Conservation (phyloP, 306 rosid species). For the Aeschynomene evenia region DNA sequence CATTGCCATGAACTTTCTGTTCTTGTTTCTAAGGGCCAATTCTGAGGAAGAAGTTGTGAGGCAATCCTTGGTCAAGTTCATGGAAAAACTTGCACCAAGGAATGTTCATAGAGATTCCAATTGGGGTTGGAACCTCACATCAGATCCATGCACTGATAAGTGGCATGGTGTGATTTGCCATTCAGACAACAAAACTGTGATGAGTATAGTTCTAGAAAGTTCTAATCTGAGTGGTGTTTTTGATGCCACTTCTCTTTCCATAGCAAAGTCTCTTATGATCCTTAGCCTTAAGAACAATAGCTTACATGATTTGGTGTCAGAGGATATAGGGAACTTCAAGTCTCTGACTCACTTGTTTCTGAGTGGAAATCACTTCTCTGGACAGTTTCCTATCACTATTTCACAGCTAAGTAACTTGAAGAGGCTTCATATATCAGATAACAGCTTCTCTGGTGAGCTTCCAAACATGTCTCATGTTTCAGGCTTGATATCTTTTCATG, state of each 20-base stretch:
- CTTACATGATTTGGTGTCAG: slow-evolving; percentile 40
- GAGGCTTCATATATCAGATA: slow-evolving; percentile 42
- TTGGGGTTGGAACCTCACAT: slow-evolving; percentile 60
- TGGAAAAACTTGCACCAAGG: slow-evolving; percentile 55
- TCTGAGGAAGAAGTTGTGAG: slow-evolving; percentile 48
- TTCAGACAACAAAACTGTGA: slow-evolving; percentile 23
- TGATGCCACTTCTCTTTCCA: slow-evolving; percentile 47
- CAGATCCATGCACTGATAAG: slow-evolving; percentile 56
- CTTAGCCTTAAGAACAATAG: slow-evolving; percentile 43
- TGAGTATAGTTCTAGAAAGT: slow-evolving; percentile 39
- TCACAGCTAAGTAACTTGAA: slow-evolving; percentile 38
- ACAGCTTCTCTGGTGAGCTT: slow-evolving; percentile 50
- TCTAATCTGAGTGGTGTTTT: slow-evolving; percentile 38
- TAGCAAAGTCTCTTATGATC: slow-evolving; percentile 20
- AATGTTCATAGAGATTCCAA: slow-evolving; percentile 19
- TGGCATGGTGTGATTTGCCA: slow-evolving; percentile 57
- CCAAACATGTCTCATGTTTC: slow-evolving; percentile 48
- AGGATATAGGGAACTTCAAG: slow-evolving; percentile 47
- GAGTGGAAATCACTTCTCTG: slow-evolving; percentile 49
- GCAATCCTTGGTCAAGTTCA: slow-evolving; percentile 46
- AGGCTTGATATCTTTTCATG: slow-evolving; percentile 47
- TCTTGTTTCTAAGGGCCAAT: slow-evolving; percentile 22
- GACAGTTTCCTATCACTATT: slow-evolving; percentile 50
- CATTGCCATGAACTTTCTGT: slow-evolving; percentile 35
- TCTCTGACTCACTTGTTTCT: slow-evolving; percentile 48